phyloP scores from a whole-genome alignment of 257 asterid species.

The Nicotiana tomentosiformis region DNA sequence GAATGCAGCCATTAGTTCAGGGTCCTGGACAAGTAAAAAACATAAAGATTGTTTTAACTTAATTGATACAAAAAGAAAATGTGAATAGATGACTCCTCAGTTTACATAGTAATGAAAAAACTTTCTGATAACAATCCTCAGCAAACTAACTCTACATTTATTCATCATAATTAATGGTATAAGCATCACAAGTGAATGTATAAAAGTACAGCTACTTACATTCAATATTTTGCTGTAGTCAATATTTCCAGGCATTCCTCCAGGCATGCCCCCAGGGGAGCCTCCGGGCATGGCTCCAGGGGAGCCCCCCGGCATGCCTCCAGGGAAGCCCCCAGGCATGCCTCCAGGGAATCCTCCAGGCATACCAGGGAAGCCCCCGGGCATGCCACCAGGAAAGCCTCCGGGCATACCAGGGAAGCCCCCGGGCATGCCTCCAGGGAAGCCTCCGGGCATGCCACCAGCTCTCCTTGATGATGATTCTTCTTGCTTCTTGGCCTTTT shows the following conservation, averaged over 20 bases:
- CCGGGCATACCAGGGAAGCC: not conserved
- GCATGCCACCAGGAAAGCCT: conserved; percentile 28
- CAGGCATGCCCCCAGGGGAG: conserved; percentile 18
- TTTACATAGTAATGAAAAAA: not conserved
- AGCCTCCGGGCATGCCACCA: conserved; percentile 18
- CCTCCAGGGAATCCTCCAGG: conserved; percentile 52
- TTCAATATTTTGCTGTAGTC: conserved; percentile 86
- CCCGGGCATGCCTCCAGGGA: not conserved
- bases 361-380: conserved; percentile 39
- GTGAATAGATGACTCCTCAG: not conserved
- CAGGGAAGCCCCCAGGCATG: conserved; percentile 41
- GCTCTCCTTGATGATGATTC: conserved; percentile 59
- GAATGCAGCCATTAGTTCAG: conserved; percentile 93
- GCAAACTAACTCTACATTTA: not conserved
- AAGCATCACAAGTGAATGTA: not conserved
- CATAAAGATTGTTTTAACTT: not conserved
- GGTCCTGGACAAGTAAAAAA: conserved; percentile 52
- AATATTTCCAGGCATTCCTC: conserved; percentile 49
- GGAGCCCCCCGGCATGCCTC: conserved; percentile 20
- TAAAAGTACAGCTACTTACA: conserved; percentile 29
- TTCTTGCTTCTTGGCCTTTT: conserved; percentile 80
- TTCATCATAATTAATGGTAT: not conserved
- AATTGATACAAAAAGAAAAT: not conserved
- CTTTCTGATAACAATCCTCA: not conserved
- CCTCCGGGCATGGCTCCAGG: conserved; percentile 33